Evolutionary conservation across 2,329 filamentous ascomycete genomes (phyloP).

Genomic region (Phyllosticta citrichinensis): DNA sequence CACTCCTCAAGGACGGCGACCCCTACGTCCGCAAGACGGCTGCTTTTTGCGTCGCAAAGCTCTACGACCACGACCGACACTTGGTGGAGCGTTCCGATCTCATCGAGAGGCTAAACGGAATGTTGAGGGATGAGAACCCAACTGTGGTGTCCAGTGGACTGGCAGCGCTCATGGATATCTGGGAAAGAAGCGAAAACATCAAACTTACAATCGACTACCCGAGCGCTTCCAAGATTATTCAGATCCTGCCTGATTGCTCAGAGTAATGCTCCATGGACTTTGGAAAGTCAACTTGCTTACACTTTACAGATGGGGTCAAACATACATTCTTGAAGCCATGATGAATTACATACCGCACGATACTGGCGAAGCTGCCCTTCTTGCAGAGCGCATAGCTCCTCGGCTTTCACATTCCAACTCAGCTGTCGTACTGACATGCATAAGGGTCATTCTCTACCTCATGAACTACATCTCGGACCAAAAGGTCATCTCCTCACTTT

Average conservation of each 20-base stretch:
- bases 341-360: slow-evolving; percentile 98
- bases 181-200: slow-evolving; percentile 94
- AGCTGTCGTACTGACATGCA: slow-evolving; percentile 89
- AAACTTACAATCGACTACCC: slow-evolving; percentile 96
- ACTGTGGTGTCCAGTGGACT: slow-evolving; percentile 93
- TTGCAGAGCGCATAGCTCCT: slow-evolving; percentile 91
- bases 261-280: slow-evolving; percentile 53
- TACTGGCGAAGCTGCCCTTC: slow-evolving; percentile 70
- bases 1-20: slow-evolving; percentile 73
- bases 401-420: slow-evolving; percentile 95
- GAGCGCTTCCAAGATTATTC: slow-evolving; percentile 96
- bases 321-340: slow-evolving; percentile 92
- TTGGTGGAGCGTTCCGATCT: slow-evolving; percentile 86
- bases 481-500: slow-evolving; percentile 76
- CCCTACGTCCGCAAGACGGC: slow-evolving; percentile 97
- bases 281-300: slow-evolving; percentile 14
- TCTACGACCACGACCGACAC: slow-evolving; percentile 90
- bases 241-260: slow-evolving; percentile 91
- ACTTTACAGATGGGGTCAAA: slow-evolving; percentile 80
- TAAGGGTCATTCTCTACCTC: slow-evolving; percentile 89
- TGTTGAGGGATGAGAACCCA: slow-evolving; percentile 91
- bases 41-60: slow-evolving; percentile 89
- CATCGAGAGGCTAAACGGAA: slow-evolving; percentile 80
- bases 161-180: slow-evolving; percentile 90
- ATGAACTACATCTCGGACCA: slow-evolving; percentile 98